Base-by-base conservation (phyloP, 2,329 filamentous ascomycete species). In the Venturia nashicola region DNA sequence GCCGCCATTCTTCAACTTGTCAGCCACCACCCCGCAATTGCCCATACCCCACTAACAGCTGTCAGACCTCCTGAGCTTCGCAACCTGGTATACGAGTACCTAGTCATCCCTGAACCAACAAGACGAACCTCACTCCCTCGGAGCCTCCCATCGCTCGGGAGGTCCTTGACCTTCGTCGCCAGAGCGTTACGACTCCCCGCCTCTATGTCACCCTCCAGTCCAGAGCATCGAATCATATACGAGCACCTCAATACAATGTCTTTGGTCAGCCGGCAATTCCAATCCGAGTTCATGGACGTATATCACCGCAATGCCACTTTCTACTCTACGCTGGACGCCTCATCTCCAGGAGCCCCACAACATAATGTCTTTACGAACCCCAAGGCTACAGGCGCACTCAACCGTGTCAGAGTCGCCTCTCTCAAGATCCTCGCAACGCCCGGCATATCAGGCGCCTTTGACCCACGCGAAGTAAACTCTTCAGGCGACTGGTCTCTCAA, bases 1-100 rank as follows among this genome's bases (percentile, higher is more conserved):
- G 27, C 36, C 51, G 18, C 51, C 51, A 36, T 57, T 57, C 51
- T 57, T 57, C 51, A n/a, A 57, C 18, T 12, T 57, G 51, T 57
- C 27, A 57, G 27, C 40, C 8, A 42, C 40, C 32, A 36, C 59
- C 39, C 36, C 59, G 23, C 39, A 61, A 44, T 36, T 9, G 6
- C 36, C 0, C 16, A 18, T 7, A 14, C 48, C 48, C 51, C 51
- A 48, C 62, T 64, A 51, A 64, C 55, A 36, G 11, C 34, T 2
- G 6, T 9, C 54, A 64, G 62, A 61, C 64, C 64, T 8, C 27
- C 44, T 16, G 64, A 65, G 54, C 61, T 65, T 36, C 64, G 64
- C 46, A 46, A 61, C 46, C 32, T 64, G 48, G 51, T 65, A 23
- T 63, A 54, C 61, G 20, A 34, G 8, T 27, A 62, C 61, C 62